Base-by-base conservation (phyloP, 768 basidiomycete genomes). In the Termitomyces sp. region DNA sequence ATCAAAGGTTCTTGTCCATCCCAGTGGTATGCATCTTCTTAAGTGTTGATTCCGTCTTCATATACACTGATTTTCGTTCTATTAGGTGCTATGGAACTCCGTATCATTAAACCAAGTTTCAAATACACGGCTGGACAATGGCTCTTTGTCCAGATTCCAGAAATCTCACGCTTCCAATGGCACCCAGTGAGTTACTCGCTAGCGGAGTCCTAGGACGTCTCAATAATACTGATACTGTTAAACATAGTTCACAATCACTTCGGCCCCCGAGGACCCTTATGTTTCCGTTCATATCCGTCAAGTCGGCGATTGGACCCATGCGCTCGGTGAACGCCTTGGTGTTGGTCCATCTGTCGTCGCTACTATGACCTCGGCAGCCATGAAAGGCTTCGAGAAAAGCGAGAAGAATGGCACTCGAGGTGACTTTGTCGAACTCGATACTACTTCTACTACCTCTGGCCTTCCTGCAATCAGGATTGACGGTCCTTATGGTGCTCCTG, bases 221-320 rank as follows among this genome's bases (percentile, higher is more conserved):
- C 9, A 40, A 30, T 30, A 16, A 52, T 18, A n/a, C 11, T 24
- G 51, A 52, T 18, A 28, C 11, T 24, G 51, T 14, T 10, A n/a
- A 52, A 50, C 9, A 22, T 65, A 94, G 90, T 95, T 96, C 73
- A 94, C 93, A 40, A 95, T 95, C 74, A 94, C 93, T 0, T 95
- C 93, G 40, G 92, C 94, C 14, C 94, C 94, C 3, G 92, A 94
- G 64, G 95, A 97, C 66, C 90, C 93, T 2, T 96, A 92, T 68
- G 83, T 97, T 46, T 93, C 92, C 26, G 71, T 96, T 53, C 94
- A 97, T 70, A 88, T 98, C 65, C 90, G 93, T 69, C 94, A 96
- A 77, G 93, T 91, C 47, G 94, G 94, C 60, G 92, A 94, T 71
- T 93, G 83, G 75, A 94, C 93, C 3, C 81, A 81, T 43, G 86